Evolutionary conservation across 2,329 filamentous ascomycete genomes (phyloP), one percentile per base, ranked within the genome.

Genomic region (Aspergillus candidus): DNA sequence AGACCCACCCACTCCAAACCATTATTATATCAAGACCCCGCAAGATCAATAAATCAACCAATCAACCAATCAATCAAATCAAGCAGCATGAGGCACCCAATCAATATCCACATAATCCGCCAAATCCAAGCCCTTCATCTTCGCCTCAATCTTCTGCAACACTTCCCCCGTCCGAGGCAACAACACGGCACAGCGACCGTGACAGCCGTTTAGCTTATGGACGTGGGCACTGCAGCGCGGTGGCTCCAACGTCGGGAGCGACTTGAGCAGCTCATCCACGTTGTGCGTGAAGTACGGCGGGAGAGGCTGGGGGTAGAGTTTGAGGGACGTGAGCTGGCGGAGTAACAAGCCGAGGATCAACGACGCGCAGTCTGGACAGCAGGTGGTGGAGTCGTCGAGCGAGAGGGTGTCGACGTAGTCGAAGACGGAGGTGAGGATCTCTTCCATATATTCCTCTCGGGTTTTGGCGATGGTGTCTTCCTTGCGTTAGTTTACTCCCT

Each of bases 231-330:
- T 22, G 43, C 43, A 49, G 5, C 30, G 32, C 12, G 43, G 22
- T 17, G 39, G 31, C 3, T 22, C 11, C 11, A 46, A 2, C 1
- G 11, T 11, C 1, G 17, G 6, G 4, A 48, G n/a, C 1, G 15
- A 37, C 4, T n/a, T 11, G 2, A 43, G 6, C n/a, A 43, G 7
- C 4, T 4, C 11, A 2, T 38, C 29, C 15, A 43, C 11, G 32
- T 30, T 49, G 11, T 34, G 12, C 4, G 33, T 40, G 3, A 18
- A 4, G 30, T 35, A 41, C 12, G 40, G 40, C 11, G 13, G 17
- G 14, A 7, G 7, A 4, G 47, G 43, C 11, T 22, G 39, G 7
- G 43, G 47, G 32, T 40, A 43, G 13, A 49, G 34, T 13, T 15
- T 10, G 14, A 15, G 37, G 4, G 22, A 10, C 18, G 40, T 38